Percentiles rank a stretch among this genome's conserved stretches.
Conservation (phyloP, 2,329 filamentous ascomycete genomes). For the Microthyrium microscopicum region DNA sequence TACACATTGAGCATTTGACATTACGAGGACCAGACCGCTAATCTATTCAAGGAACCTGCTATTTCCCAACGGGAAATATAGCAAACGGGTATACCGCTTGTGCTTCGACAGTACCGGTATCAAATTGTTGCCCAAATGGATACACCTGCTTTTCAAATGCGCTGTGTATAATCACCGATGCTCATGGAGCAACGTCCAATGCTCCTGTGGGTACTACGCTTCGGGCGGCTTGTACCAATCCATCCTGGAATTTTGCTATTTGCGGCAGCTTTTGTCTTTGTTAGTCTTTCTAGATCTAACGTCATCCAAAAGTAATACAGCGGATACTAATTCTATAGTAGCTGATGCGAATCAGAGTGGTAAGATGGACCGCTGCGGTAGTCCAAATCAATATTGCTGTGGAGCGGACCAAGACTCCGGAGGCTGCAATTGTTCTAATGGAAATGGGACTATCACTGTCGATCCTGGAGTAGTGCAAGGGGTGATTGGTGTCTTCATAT, state of each 20-base stretch:
- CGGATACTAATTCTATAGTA: too few species aligned
- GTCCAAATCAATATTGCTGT: background rate
- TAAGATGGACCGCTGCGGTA: background rate
- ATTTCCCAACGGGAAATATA: background rate
- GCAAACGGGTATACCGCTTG: constrained; percentile 1
- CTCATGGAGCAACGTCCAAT: background rate
- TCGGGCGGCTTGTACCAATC: constrained; percentile 7
- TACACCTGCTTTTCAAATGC: constrained; percentile 4
- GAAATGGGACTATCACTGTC: background rate
- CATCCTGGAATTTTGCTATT: constrained; percentile 1
- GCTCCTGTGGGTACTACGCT: background rate
- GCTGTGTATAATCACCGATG: constrained; percentile 7
- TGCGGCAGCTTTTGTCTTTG: constrained; percentile 6
- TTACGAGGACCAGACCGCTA: too few species aligned
- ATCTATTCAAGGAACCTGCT: constrained; percentile 1
- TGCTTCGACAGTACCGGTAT: background rate
- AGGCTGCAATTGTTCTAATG: background rate
- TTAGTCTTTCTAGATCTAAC: background rate
- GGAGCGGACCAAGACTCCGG: background rate
- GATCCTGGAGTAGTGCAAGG: background rate
- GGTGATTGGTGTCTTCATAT: too few species aligned
- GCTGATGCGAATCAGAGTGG: background rate
- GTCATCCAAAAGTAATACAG: background rate
- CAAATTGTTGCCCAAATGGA: constrained; percentile 5
- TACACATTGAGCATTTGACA: too few species aligned